Percentiles rank a stretch among this genome's conserved stretches.
phyloP scores from a whole-genome alignment of 768 basidiomycete genomes.

The Boletus pseudopeckii region DNA sequence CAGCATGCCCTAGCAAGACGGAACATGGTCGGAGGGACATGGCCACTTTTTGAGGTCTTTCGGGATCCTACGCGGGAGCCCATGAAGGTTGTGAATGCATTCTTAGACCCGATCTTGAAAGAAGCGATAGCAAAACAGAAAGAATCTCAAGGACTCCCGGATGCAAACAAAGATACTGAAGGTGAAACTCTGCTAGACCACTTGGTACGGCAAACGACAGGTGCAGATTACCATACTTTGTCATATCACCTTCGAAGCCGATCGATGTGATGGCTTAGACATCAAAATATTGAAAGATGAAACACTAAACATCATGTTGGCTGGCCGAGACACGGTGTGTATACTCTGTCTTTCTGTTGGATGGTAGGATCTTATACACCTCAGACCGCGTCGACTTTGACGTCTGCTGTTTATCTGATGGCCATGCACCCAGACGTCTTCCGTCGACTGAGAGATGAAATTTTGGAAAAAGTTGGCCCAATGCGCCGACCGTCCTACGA shows the following conservation, averaged over 20 bases:
- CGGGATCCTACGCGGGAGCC: conserved; percentile 28
- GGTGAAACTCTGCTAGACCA: conserved; percentile 41
- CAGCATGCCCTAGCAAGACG: conserved; percentile 32
- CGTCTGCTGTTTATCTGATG: conserved; percentile 44
- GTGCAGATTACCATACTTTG: conserved; percentile 16
- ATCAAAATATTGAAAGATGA: conserved; percentile 38
- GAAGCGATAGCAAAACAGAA: conserved; percentile 32
- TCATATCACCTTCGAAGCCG: neutral
- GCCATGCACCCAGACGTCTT: conserved; percentile 43
- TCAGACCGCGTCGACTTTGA: conserved; percentile 44
- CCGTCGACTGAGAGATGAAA: conserved; percentile 39
- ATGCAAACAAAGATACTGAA: conserved; percentile 16
- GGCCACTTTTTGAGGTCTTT: conserved; percentile 41
- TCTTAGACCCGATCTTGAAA: conserved; percentile 38
- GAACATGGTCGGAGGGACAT: conserved; percentile 28
- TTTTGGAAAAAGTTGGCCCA: conserved; percentile 37
- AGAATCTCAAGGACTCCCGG: neutral
- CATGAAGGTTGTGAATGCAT: conserved; percentile 39
- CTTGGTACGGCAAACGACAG: conserved; percentile 37
- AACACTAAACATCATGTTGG: conserved; percentile 42
- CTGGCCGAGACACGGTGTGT: conserved; percentile 43
- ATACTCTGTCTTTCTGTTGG: neutral
- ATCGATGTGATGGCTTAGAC: conserved; percentile 15
- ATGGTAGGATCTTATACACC: neutral
- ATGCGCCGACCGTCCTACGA: conserved; percentile 37